Conservation (phyloP, 2,329 filamentous ascomycete genomes). For the Fusarium verrucosum region DNA sequence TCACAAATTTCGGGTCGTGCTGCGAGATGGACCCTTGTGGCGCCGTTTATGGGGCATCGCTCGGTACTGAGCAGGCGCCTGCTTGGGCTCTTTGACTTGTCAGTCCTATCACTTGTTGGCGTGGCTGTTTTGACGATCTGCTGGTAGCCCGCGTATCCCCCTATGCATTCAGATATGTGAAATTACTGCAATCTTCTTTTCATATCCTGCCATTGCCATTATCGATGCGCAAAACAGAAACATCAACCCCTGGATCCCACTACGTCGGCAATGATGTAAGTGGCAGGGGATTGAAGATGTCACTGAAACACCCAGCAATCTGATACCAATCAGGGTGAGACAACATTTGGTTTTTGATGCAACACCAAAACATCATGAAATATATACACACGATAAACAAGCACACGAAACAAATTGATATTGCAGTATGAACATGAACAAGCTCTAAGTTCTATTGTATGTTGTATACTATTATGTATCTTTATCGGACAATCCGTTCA, state of each 20-base stretch:
- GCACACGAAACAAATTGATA: too few species aligned
- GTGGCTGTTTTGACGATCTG: slow-evolving; percentile 3
- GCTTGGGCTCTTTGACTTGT: slow-evolving; percentile 6
- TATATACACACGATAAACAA: background rate
- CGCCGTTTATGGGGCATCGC: slow-evolving; percentile 28
- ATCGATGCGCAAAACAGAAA: background rate
- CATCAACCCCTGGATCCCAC: background rate
- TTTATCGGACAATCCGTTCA: slow-evolving; percentile 40
- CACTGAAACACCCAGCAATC: slow-evolving; percentile 14
- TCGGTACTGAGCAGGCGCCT: slow-evolving; percentile 2
- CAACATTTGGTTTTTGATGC: background rate
- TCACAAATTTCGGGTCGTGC: slow-evolving; percentile 37
- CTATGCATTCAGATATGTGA: slow-evolving; percentile 2
- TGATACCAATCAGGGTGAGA: background rate
- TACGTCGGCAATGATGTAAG: slow-evolving; percentile 26
- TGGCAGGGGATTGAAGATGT: slow-evolving; percentile 20
- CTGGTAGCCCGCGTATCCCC: background rate
- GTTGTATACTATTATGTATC: slow-evolving; percentile 37
- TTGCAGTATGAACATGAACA: slow-evolving; percentile 15
- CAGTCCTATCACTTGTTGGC: background rate
- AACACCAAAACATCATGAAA: background rate
- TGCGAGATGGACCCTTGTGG: slow-evolving; percentile 37
- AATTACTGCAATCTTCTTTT: slow-evolving; percentile 3
- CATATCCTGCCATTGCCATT: background rate
- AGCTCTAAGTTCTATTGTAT: slow-evolving; percentile 27